phyloP scores from a whole-genome alignment of 1,284 basidiomycete species.

The Tranzscheliella williamsii region DNA sequence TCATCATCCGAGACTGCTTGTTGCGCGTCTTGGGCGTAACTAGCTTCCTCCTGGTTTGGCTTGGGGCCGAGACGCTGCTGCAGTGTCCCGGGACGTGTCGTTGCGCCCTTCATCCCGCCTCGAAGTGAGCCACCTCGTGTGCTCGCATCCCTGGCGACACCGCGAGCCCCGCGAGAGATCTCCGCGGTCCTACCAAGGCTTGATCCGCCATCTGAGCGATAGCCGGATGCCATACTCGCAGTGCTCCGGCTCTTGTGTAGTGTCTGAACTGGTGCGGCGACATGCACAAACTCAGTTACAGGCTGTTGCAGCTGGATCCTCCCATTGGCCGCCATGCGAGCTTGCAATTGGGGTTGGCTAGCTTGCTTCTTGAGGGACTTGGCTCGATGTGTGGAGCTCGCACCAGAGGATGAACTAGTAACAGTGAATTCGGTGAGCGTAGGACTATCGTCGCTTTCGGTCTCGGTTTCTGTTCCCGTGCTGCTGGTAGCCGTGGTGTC shows the following conservation, averaged over 20 bases:
- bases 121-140: background rate
- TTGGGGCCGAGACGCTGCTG: slow-evolving; percentile 18
- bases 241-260: slow-evolving; percentile 31
- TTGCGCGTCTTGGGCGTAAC: background rate
- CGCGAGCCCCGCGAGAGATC: slow-evolving; percentile 32
- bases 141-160: slow-evolving; percentile 8
- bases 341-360: slow-evolving; percentile 23
- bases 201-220: slow-evolving; percentile 31
- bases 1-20: slow-evolving; percentile 11
- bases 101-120: slow-evolving; percentile 12
- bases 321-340: background rate
- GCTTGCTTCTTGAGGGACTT: slow-evolving; percentile 16
- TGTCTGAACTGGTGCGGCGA: background rate
- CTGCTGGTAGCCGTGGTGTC: slow-evolving; percentile 19
- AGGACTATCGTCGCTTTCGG: slow-evolving; percentile 25
- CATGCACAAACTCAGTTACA: too few relatives aligned
- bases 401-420: slow-evolving; percentile 10
- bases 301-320: slow-evolving; percentile 4
- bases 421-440: slow-evolving; percentile 29
- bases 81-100: slow-evolving; percentile 10
- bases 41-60: background rate
- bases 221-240: slow-evolving; percentile 17
- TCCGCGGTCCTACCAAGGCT: slow-evolving; percentile 41
- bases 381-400: slow-evolving; percentile 4
- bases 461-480: slow-evolving; percentile 23